A percentile compares a stretch with the other conserved stretches of the same genome.
Conservation (phyloP, 2,329 filamentous ascomycete species). For the Acarospora socialis region DNA sequence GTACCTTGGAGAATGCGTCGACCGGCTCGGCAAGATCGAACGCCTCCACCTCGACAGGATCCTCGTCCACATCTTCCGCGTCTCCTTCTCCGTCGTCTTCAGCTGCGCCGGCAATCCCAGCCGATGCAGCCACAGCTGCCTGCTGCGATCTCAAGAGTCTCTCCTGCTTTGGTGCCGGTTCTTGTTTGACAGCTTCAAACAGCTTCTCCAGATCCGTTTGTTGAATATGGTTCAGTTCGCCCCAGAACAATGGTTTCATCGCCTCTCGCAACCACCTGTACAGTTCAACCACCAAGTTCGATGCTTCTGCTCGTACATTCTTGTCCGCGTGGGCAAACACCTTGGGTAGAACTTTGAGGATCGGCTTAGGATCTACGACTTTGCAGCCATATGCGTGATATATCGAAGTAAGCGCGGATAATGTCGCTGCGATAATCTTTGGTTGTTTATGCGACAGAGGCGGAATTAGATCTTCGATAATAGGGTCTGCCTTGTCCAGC, state of each 20-base stretch:
- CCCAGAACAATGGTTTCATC: conserved; percentile 98
- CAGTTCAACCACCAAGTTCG: conserved; percentile 79
- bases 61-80: conserved; percentile 45
- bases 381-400: conserved; percentile 94
- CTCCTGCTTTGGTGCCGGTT: conserved; percentile 78
- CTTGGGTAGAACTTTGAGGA: conserved; percentile 77
- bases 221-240: conserved; percentile 85
- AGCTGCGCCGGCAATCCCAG: conserved; percentile 43
- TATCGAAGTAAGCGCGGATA: conserved; percentile 66
- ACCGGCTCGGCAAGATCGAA: conserved; percentile 77
- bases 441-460: conserved; percentile 76
- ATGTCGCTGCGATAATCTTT: conserved; percentile 65
- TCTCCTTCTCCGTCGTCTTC: conserved; percentile 42
- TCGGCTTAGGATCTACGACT: conserved; percentile 79
- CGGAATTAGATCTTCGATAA: conserved; percentile 82
- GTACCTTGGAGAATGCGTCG: conserved; percentile 69
- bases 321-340: conserved; percentile 95
- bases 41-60: conserved; percentile 56
- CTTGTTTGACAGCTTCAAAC: conserved; percentile 85
- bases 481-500: conserved; percentile 67
- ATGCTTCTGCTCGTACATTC: conserved; percentile 88
- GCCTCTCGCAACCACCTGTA: conserved; percentile 95
- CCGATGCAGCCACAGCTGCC: conserved; percentile 60
- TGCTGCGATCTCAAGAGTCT: conserved; percentile 79
- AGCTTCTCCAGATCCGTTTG: conserved; percentile 86